Conservation (phyloP, 2,329 filamentous ascomycete genomes). For the Mariannaea sp. region DNA sequence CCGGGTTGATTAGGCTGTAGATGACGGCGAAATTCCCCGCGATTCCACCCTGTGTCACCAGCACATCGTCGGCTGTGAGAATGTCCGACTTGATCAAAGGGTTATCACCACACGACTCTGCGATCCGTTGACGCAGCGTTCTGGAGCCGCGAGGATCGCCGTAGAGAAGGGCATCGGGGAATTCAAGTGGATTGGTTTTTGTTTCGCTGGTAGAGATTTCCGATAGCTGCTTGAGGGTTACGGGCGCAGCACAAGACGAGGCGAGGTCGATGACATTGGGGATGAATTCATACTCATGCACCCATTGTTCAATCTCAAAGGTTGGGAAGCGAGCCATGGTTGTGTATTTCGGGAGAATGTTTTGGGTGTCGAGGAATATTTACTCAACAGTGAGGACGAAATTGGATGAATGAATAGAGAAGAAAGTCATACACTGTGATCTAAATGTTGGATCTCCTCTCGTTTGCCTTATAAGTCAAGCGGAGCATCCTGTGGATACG, state of each 20-base stretch:
- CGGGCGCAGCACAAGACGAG: conserved; percentile 3
- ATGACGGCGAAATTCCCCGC: conserved; percentile 3
- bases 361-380: too few relatives aligned
- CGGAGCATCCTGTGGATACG: too few relatives aligned
- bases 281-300: neutral
- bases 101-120: neutral
- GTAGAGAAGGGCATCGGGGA: neutral
- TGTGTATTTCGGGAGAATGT: neutral
- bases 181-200: neutral
- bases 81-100: neutral
- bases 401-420: too few relatives aligned
- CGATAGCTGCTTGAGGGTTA: neutral
- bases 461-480: too few relatives aligned
- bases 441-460: too few relatives aligned
- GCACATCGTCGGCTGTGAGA: neutral
- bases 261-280: conserved; percentile 4
- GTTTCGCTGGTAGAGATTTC: neutral
- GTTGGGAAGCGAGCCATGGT: conserved; percentile 5
- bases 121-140: neutral
- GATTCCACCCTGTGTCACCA: conserved; percentile 10
- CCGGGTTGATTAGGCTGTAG: neutral
- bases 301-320: conserved; percentile 10
- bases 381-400: too few relatives aligned
- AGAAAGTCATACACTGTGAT: too few relatives aligned
- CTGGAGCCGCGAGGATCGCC: conserved; percentile 5